Base-by-base conservation (phyloP, 192 early-diverging fungal species). In the Rhizophlyctis rosea region DNA sequence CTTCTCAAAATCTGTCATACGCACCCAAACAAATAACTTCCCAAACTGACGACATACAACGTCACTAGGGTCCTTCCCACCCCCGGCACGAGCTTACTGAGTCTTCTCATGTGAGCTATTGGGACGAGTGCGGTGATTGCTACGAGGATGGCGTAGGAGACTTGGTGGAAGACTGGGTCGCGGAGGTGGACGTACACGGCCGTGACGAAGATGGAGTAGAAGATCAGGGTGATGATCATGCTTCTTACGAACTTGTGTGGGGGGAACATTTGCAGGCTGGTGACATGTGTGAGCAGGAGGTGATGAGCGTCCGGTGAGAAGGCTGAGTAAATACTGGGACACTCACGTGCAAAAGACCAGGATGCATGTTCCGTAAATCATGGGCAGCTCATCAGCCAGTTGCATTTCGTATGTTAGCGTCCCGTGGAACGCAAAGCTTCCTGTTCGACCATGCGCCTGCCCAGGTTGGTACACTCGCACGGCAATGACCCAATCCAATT, bases 321-420 rank as follows among this genome's bases (percentile, higher is more conserved):
- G 25, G 13, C 34, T 16, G 16, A 25, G 30, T 54, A 16, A 57
- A 86, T 69, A 23, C 71, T 82, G 64, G 31, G 18, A 2, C n/a
- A 70, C 50, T 30, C 59, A 73, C 87, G 57, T 86, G 84, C 39
- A 87, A 66, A 58, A 62, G 5, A 76, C 52, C 25, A 36, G 49
- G 30, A 70, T 68, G 86, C 87, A 74, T 13, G 35, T 90, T 83
- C 49, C 54, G 4, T 47, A 68, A 29, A 65, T 69, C 80, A 81
- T 92, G 39, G 90, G 88, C 47, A 92, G 67, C 72, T 92, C 90
- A 75, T 92, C 90, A 52, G 82, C 69, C 52, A 88, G 75, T 66
- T 90, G 88, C 77, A 82, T 80, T 65, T 80, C 71, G 60, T 83
- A 88, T 56, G 79, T 69, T 48, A 92, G 68, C 11, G 89, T 88